These are phyloP conservation scores for Tricholoma flavovirens DNA, from an alignment of 768 basidiomycete genomes.

Conservation along the genomic window DNA sequence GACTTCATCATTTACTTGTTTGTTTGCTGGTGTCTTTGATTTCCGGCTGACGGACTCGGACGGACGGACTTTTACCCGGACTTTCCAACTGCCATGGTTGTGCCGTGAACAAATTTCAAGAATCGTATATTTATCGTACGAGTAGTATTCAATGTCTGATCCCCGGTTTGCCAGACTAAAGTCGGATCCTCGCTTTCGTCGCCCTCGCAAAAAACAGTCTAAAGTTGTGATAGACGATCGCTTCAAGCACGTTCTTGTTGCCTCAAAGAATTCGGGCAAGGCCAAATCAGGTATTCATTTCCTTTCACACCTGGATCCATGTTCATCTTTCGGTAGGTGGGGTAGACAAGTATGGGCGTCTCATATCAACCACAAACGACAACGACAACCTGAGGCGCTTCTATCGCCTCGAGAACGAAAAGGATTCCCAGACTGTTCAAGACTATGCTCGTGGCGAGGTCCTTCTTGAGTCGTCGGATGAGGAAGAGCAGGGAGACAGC, in stretches of 20 bases:
- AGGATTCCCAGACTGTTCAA: conserved; percentile 31
- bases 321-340: conserved; percentile 33
- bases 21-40: too few species aligned
- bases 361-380: conserved; percentile 60
- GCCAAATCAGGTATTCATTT: conserved; percentile 3
- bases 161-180: conserved; percentile 83
- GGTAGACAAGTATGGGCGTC: conserved; percentile 90
- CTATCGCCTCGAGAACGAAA: conserved; percentile 60
- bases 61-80: too few species aligned
- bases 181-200: conserved; percentile 90
- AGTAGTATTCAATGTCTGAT: conserved; percentile 54
- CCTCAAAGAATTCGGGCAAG: conserved; percentile 35
- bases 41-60: too few species aligned
- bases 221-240: conserved; percentile 91
- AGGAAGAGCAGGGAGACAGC: conserved; percentile 42
- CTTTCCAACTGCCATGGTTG: too few species aligned
- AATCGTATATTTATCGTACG: too few species aligned
- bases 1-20: too few species aligned
- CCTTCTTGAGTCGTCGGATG: conserved; percentile 82
- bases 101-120: too few species aligned
- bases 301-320: background rate
- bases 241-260: conserved; percentile 73
- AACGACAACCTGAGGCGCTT: conserved; percentile 73
- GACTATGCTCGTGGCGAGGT: conserved; percentile 92
- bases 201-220: conserved; percentile 68